These are phyloP conservation scores for Aspergillus tanneri DNA, from an alignment of 2,329 filamentous ascomycete genomes.

Conservation along the genomic window DNA sequence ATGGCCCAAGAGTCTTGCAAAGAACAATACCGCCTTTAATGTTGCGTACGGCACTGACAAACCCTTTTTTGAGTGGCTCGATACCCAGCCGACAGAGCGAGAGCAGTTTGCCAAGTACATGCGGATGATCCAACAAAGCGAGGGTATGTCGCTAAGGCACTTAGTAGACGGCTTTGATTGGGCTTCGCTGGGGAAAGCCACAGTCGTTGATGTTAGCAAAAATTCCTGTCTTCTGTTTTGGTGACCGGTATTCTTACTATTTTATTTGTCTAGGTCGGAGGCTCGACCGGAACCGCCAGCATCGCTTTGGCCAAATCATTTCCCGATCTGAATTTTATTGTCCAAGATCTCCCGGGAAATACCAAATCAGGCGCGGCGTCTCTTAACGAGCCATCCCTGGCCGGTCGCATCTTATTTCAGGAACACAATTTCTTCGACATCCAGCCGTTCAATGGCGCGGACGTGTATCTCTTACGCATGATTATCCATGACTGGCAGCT, in stretches of 20 bases:
- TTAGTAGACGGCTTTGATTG: conserved; percentile 58
- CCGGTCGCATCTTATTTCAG: not conserved
- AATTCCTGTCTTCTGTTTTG: not conserved
- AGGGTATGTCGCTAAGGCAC: conserved; percentile 55
- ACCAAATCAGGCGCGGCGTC: conserved; percentile 15
- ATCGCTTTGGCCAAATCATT: conserved; percentile 55
- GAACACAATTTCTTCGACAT: conserved; percentile 35
- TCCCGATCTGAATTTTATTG: conserved; percentile 54
- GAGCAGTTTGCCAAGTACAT: conserved; percentile 57
- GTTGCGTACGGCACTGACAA: conserved; percentile 29
- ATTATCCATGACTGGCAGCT: conserved; percentile 46
- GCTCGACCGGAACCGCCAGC: conserved; percentile 58
- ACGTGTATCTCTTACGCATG: conserved; percentile 31
- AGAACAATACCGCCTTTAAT: conserved; percentile 27
- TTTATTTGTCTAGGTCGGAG: conserved; percentile 42
- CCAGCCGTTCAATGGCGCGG: conserved; percentile 24
- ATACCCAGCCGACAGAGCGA: conserved; percentile 33
- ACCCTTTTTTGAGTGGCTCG: conserved; percentile 37
- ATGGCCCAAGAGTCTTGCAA: conserved; percentile 20
- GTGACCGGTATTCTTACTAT: not conserved
- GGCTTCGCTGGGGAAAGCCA: conserved; percentile 47
- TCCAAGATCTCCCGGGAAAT: conserved; percentile 49
- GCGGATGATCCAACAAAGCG: conserved; percentile 54
- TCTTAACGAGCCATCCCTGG: no score
- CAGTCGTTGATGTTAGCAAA: conserved; percentile 51